A percentile compares a stretch with the other conserved stretches of the same genome.
Conservation (phyloP, 2,329 filamentous ascomycete genomes). For the Westerdykella sp. region DNA sequence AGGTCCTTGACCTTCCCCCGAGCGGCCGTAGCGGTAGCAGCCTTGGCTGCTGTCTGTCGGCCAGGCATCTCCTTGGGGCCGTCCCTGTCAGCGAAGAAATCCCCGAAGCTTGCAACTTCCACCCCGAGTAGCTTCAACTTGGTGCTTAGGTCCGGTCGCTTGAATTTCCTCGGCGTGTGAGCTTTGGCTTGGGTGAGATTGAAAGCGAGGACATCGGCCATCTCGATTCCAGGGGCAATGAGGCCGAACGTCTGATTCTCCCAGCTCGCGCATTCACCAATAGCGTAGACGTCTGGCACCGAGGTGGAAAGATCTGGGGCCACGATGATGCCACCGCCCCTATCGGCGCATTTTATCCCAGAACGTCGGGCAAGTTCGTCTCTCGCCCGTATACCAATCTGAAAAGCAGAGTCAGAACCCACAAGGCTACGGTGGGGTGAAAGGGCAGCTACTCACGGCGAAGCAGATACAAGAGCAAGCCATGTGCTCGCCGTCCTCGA, state of each 20-base stretch:
- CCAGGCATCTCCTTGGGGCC: slow-evolving; percentile 70
- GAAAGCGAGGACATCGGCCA: slow-evolving; percentile 87
- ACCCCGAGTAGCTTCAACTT: slow-evolving; percentile 87
- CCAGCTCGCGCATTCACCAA: slow-evolving; percentile 90
- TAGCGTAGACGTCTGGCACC: slow-evolving; percentile 68
- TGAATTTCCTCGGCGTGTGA: slow-evolving; percentile 65
- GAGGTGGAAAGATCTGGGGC: slow-evolving; percentile 63
- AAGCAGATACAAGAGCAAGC: slow-evolving; percentile 80
- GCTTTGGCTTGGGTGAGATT: slow-evolving; percentile 79
- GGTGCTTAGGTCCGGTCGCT: slow-evolving; percentile 79
- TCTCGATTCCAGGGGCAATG: slow-evolving; percentile 84
- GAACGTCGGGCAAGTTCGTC: slow-evolving; percentile 68
- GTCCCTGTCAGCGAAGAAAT: slow-evolving; percentile 86
- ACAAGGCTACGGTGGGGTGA: background rate
- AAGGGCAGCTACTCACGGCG: slow-evolving; percentile 46
- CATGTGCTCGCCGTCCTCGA: slow-evolving; percentile 74
- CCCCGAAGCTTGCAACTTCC: slow-evolving; percentile 87
- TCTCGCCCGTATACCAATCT: slow-evolving; percentile 73
- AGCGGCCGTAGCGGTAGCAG: slow-evolving; percentile 37
- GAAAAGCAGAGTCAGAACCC: slow-evolving; percentile 5
- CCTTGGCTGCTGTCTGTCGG: slow-evolving; percentile 44
- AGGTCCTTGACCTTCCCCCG: slow-evolving; percentile 47
- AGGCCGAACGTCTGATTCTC: slow-evolving; percentile 79
- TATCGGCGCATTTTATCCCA: slow-evolving; percentile 65
- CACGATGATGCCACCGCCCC: slow-evolving; percentile 71